These are phyloP conservation scores for Neofusicoccum sp. DNA, from an alignment of 2,329 filamentous ascomycete species.

Conservation along the genomic window DNA sequence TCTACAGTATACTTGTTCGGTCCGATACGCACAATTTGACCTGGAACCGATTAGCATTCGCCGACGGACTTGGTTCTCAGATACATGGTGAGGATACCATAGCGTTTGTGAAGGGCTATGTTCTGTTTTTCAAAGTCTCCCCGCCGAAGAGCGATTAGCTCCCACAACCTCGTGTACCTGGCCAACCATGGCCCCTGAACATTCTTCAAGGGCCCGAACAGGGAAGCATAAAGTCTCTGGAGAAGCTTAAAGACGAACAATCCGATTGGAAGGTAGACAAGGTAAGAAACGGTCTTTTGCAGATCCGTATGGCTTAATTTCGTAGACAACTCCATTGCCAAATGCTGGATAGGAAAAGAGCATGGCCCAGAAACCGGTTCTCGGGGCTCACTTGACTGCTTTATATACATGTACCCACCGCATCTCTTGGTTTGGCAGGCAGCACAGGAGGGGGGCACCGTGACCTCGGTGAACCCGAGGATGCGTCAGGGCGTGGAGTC, in stretches of 20 bases:
- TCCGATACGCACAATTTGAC: conserved; percentile 32
- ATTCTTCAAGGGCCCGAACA: conserved; percentile 20
- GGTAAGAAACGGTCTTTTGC: neutral
- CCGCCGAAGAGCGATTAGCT: conserved; percentile 21
- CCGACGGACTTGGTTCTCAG: too few species aligned
- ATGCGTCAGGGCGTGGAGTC: too few species aligned
- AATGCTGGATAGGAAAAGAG: neutral
- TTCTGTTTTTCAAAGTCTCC: conserved; percentile 24
- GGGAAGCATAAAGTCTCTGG: neutral
- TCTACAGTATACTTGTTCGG: conserved; percentile 31
- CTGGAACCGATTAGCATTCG: conserved; percentile 24
- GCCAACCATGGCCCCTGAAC: conserved; percentile 24
- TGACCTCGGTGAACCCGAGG: too few species aligned
- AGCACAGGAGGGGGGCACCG: too few species aligned
- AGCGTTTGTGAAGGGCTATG: conserved; percentile 23
- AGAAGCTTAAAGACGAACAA: neutral
- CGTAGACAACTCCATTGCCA: neutral
- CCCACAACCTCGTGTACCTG: conserved; percentile 25
- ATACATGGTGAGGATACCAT: neutral
- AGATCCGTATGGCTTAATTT: neutral
- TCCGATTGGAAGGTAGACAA: neutral
- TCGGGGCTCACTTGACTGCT: too few species aligned
- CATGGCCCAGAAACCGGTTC: too few species aligned
- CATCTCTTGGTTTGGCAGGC: too few species aligned
- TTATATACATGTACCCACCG: too few species aligned